Evolutionary conservation across 2,329 filamentous ascomycete species (phyloP), one percentile per base, ranked within the genome.

Genomic region (Neonectria sp.): DNA sequence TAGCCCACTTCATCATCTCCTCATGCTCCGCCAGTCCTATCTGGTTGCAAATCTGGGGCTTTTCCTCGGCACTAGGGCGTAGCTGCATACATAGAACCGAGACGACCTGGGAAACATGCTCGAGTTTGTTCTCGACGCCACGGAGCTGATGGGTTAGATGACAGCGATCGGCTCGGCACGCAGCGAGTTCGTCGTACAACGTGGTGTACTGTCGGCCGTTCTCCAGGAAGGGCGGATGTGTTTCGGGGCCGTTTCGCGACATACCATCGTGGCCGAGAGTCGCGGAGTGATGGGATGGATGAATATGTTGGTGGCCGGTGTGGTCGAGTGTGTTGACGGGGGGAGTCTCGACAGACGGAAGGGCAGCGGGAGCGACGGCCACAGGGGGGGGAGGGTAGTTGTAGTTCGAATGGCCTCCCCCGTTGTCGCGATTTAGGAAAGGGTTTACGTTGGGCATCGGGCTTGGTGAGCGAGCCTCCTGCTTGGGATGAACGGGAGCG

Each of bases 71-170:
- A 9, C 13, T 40, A 6, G 59, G 43, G 17, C 55, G 59, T 13
- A 55, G 13, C 25, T 55, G 40, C 11, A 35, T 29, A 37, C 24
- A 62, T 9, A 62, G 37, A 7, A 62, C 21, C 8, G 40, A 35
- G 37, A 55, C 13, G 27, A 55, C 24, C 5, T 25, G 17, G n/a
- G 29, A 25, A 17, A 48, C 29, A 15, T 48, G 35, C 15, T 15
- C 52, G 5, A 63, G 11, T n/a, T 57, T 31, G 11, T 51, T 45
- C 33, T 63, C 53, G n/a, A 51, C 33, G n/a, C 6, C 24, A n/a
- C 27, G 17, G 27, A 62, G 9, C 12, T 17, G 49, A 25, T 15
- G 21, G 1, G 13, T 24, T 17, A 62, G 43, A 24, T 25, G 17
- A 13, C 40, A 55, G 37, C 51, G 51, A 11, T 62, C 59, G 12